These are phyloP conservation scores for Dendrobium nobile DNA, from an alignment of 106 monocot genomes.

Conservation along the genomic window DNA sequence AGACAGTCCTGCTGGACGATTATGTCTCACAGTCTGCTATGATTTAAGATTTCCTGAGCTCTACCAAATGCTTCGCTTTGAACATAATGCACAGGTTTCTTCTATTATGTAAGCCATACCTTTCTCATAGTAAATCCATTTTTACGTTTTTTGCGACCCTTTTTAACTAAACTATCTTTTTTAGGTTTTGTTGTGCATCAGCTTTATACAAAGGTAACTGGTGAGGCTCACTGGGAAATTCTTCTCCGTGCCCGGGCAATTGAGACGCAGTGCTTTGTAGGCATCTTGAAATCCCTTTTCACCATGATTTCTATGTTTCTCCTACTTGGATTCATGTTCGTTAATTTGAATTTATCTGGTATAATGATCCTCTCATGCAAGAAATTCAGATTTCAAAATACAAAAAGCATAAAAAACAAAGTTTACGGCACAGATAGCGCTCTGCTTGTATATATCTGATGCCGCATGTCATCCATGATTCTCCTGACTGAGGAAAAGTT, in stretches of 20 bases:
- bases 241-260: constrained; percentile 91
- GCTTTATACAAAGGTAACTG: constrained; percentile 91
- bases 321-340: neutral
- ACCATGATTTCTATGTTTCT: constrained; percentile 13
- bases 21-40: constrained; percentile 91
- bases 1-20: constrained; percentile 71
- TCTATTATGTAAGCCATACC: neutral
- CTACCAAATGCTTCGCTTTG: constrained; percentile 77
- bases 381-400: neutral
- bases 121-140: constrained; percentile 1
- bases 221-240: constrained; percentile 94
- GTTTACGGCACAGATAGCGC: neutral
- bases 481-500: neutral
- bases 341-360: neutral
- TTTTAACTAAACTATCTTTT: constrained; percentile 3
- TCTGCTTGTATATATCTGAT: neutral
- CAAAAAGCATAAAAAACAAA: neutral
- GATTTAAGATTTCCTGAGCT: constrained; percentile 94
- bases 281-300: neutral
- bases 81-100: constrained; percentile 68
- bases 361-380: constrained; percentile 5
- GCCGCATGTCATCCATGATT: neutral
- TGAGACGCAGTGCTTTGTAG: constrained; percentile 95
- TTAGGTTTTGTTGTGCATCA: constrained; percentile 83
- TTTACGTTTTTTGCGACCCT: neutral